phyloP scores from a whole-genome alignment of 306 rosid genomes.

The Malus asiatica region DNA sequence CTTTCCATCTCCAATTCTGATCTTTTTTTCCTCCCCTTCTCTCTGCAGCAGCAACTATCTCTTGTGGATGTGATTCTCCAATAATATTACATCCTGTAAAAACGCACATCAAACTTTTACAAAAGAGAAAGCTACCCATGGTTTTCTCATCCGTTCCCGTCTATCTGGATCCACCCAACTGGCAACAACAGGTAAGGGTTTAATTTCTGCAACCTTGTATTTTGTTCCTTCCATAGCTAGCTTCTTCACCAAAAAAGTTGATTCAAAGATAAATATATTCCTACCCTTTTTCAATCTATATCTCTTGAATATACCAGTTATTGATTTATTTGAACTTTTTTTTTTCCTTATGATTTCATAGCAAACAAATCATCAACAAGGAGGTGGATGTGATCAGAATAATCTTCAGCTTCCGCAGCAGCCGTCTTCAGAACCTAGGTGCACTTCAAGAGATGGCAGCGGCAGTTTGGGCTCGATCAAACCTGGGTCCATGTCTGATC shows the following conservation, averaged over 20 bases:
- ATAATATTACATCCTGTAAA: slow-evolving; percentile 39
- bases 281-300: slow-evolving; percentile 27
- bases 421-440: slow-evolving; percentile 7
- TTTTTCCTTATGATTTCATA: background rate
- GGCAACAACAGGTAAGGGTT: slow-evolving; percentile 59
- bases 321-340: slow-evolving; percentile 2
- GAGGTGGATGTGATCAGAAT: slow-evolving; percentile 15
- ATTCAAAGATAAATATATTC: slow-evolving; percentile 21
- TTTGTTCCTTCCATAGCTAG: background rate
- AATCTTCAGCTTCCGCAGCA: slow-evolving; percentile 26
- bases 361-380: slow-evolving; percentile 27
- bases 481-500: slow-evolving; percentile 68
- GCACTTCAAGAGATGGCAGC: slow-evolving; percentile 11
- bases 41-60: background rate
- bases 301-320: slow-evolving; percentile 62
- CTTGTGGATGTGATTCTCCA: slow-evolving; percentile 77
- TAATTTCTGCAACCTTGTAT: background rate
- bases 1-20: slow-evolving; percentile 46
- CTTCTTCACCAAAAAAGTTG: slow-evolving; percentile 55
- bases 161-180: slow-evolving; percentile 84
- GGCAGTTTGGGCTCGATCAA: slow-evolving; percentile 30
- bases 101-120: slow-evolving; percentile 48
- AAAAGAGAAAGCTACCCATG: slow-evolving; percentile 63
- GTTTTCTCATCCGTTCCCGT: slow-evolving; percentile 75
- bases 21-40: slow-evolving; percentile 20